Evolutionary conservation across 805 yeast genomes (phyloP).

Genomic region (Brettanomyces bruxellensis): DNA sequence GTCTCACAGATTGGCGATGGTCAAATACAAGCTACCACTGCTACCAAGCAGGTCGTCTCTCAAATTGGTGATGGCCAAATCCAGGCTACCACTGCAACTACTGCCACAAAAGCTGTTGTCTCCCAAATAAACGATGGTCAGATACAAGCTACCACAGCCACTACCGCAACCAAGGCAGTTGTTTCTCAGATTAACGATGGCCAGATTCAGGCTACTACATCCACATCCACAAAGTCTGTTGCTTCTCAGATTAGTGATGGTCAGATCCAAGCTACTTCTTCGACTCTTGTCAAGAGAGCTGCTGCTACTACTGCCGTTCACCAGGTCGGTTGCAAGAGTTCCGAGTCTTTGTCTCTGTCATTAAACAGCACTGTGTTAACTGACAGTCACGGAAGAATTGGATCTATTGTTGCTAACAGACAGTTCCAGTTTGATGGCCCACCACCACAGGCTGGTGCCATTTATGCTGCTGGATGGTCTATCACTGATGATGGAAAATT

Average conservation of each 20-base stretch:
- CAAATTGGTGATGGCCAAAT: conserved; percentile 33
- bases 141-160: conserved; percentile 42
- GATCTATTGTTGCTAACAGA: conserved; percentile 54
- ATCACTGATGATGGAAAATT: conserved; percentile 36
- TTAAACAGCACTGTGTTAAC: conserved; percentile 33
- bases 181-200: conserved; percentile 33
- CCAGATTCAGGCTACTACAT: conserved; percentile 28
- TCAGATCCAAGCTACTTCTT: conserved; percentile 24
- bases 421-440: conserved; percentile 62
- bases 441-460: conserved; percentile 54
- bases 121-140: conserved; percentile 59
- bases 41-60: conserved; percentile 18
- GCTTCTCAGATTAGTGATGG: conserved; percentile 26
- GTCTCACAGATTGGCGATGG: conserved; percentile 56
- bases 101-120: conserved; percentile 30
- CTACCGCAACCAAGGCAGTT: conserved; percentile 32
- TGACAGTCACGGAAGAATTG: conserved; percentile 42
- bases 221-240: conserved; percentile 25
- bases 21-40: conserved; percentile 42
- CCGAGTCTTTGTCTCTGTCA: conserved; percentile 34
- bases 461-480: conserved; percentile 46
- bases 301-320: conserved; percentile 21
- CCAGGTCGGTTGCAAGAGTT: conserved; percentile 26
- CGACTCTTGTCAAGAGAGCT: conserved; percentile 18
- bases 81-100: conserved; percentile 27